Conservation (phyloP, 2,329 filamentous ascomycete species). For the Cryoendolithus antarcticus region DNA sequence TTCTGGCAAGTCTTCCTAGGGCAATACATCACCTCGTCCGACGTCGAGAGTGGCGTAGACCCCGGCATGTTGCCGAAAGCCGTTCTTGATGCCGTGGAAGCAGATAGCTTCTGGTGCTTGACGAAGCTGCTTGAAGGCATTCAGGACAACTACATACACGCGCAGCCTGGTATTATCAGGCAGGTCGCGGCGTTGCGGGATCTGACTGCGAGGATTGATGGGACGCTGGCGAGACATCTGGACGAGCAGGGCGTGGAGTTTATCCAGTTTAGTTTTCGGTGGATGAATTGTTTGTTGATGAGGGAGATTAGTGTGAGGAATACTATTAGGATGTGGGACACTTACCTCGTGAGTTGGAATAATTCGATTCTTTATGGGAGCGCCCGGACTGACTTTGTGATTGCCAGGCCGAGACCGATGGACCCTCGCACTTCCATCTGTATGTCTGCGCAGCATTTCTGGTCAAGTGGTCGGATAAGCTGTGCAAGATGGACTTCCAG, state of each 20-base stretch:
- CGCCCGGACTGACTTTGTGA: too few relatives aligned
- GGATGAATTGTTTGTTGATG: slow-evolving; percentile 99
- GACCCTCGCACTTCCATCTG: slow-evolving; percentile 94
- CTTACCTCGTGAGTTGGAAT: slow-evolving; percentile 71
- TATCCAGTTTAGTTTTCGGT: slow-evolving; percentile 97
- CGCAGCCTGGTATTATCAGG: slow-evolving; percentile 89
- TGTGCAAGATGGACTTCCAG: slow-evolving; percentile 95
- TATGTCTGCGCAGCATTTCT: slow-evolving; percentile 97
- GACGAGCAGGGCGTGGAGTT: slow-evolving; percentile 90
- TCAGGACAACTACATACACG: slow-evolving; percentile 97
- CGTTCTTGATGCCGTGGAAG: slow-evolving; percentile 91
- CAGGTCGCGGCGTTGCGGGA: slow-evolving; percentile 84
- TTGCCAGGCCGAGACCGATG: slow-evolving; percentile 82
- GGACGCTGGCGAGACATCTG: slow-evolving; percentile 70
- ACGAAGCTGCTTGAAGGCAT: slow-evolving; percentile 98
- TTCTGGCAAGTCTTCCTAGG: slow-evolving; percentile 97
- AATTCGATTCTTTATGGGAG: slow-evolving; percentile 11
- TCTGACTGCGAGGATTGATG: slow-evolving; percentile 81
- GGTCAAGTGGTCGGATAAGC: slow-evolving; percentile 93
- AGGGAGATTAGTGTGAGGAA: slow-evolving; percentile 92
- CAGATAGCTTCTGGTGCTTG: slow-evolving; percentile 95
- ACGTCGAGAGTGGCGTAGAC: slow-evolving; percentile 92
- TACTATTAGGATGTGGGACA: slow-evolving; percentile 99
- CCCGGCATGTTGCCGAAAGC: slow-evolving; percentile 82
- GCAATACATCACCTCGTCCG: slow-evolving; percentile 84